Percentiles rank a stretch among this genome's conserved stretches.
Conservation (phyloP, 495 filamentous ascomycete genomes). For the Aspergillus ellipticus region DNA sequence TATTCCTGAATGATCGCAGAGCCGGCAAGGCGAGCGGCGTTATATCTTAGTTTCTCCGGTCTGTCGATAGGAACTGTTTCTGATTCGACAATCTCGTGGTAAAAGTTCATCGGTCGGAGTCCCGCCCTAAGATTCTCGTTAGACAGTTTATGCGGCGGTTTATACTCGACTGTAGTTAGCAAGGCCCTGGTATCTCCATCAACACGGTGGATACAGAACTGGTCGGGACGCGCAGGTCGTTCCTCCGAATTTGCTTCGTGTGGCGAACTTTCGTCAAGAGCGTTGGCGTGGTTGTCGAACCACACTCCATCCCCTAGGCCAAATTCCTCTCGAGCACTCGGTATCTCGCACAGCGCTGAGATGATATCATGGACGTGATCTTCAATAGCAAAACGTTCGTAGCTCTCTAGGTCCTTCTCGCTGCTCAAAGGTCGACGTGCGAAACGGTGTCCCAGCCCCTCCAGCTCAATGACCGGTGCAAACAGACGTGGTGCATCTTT, state of each 20-base stretch:
- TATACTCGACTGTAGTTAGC: slow-evolving; percentile 34
- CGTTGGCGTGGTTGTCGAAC: slow-evolving; percentile 23
- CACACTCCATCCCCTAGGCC: slow-evolving; percentile 20
- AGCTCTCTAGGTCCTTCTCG: neutral
- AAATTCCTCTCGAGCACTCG: slow-evolving; percentile 20
- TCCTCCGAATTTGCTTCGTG: neutral
- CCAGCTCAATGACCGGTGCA: neutral
- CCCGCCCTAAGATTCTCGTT: slow-evolving; percentile 27
- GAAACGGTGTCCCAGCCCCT: neutral
- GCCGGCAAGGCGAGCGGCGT: slow-evolving; percentile 19
- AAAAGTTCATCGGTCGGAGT: slow-evolving; percentile 27
- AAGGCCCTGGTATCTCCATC: slow-evolving; percentile 19
- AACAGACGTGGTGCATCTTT: neutral
- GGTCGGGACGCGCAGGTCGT: slow-evolving; percentile 10
- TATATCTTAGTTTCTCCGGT: slow-evolving; percentile 21
- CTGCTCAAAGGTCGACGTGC: neutral
- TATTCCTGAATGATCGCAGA: slow-evolving; percentile 26
- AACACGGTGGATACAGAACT: slow-evolving; percentile 11
- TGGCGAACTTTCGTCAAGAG: slow-evolving; percentile 8
- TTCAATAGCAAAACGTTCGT: slow-evolving; percentile 15
- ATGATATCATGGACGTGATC: slow-evolving; percentile 20
- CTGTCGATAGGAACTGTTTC: slow-evolving; percentile 17
- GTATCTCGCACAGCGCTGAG: slow-evolving; percentile 26
- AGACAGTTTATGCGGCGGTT: slow-evolving; percentile 36
- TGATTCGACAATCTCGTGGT: slow-evolving; percentile 16